Conservation (phyloP, 441 rosid species). For the Caryocar brasiliense region DNA sequence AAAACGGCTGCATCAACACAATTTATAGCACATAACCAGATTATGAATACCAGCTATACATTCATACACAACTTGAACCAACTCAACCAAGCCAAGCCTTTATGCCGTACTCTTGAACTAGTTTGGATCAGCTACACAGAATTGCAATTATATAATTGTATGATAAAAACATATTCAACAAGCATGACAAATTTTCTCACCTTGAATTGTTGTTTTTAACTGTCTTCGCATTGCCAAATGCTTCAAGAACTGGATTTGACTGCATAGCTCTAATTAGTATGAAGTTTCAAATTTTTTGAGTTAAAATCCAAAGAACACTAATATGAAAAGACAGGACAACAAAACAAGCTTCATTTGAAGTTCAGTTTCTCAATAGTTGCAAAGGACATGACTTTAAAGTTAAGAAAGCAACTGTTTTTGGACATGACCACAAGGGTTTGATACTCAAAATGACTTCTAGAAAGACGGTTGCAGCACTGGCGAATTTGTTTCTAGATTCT, state of each 20-base stretch:
- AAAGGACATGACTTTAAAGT: background rate
- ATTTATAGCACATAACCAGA: constrained; percentile 7
- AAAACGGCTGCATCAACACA: constrained; percentile 59
- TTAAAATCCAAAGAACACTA: background rate
- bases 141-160: background rate
- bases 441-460: too few relatives aligned
- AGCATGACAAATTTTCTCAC: constrained; percentile 25
- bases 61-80: constrained; percentile 1
- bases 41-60: background rate
- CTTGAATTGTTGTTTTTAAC: constrained; percentile 86
- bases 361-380: background rate
- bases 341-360: background rate
- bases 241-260: constrained; percentile 98
- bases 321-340: background rate
- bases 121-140: background rate
- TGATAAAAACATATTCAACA: background rate
- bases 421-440: too few relatives aligned
- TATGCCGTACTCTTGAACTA: too few relatives aligned
- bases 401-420: background rate
- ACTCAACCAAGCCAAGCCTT: too few relatives aligned
- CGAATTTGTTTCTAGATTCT: too few relatives aligned
- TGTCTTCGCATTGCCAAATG: constrained; percentile 96
- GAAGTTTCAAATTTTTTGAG: constrained; percentile 12
- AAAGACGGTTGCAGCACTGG: too few relatives aligned
- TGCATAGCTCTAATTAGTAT: constrained; percentile 36